Percentiles rank a stretch among this genome's conserved stretches.
These are phyloP conservation scores for Pelargonium nanum DNA, from an alignment of 345 rosid species.

Conservation along the genomic window DNA sequence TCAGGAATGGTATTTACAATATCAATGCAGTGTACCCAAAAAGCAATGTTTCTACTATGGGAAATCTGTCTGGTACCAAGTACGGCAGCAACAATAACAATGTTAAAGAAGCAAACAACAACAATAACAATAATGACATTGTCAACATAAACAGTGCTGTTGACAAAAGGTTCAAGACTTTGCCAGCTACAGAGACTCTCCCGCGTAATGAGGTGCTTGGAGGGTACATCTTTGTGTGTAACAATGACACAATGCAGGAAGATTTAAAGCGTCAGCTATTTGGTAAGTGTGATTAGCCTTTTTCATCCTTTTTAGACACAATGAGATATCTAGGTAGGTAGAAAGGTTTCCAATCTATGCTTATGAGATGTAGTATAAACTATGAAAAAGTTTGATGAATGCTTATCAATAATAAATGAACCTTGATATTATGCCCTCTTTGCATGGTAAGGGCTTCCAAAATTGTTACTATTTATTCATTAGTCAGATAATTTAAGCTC, in stretches of 20 bases:
- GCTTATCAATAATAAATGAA: background rate
- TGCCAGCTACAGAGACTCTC: constrained; percentile 89
- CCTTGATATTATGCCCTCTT: background rate
- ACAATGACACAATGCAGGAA: constrained; percentile 99
- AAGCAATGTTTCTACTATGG: constrained; percentile 35
- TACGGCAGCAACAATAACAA: constrained; percentile 45
- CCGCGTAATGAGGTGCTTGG: constrained; percentile 96
- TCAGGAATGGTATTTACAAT: constrained; percentile 45
- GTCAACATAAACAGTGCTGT: constrained; percentile 30
- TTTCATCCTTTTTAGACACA: background rate
- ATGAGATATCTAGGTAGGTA: background rate
- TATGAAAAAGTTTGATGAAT: too few species aligned
- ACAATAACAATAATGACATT: constrained; percentile 31
- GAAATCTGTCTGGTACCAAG: constrained; percentile 45
- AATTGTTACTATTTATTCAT: background rate
- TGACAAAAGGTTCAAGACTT: constrained; percentile 78
- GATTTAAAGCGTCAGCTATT: constrained; percentile 87
- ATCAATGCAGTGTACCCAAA: constrained; percentile 67
- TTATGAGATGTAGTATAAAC: too few species aligned
- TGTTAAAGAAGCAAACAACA: constrained; percentile 40
- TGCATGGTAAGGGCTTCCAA: background rate
- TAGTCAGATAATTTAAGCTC: background rate
- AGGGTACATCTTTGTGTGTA: constrained; percentile 94
- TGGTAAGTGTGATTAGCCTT: constrained; percentile 33
- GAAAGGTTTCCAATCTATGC: too few species aligned